Percentiles rank a stretch among this genome's conserved stretches.
These are phyloP conservation scores for Aethionema arabicum DNA, from an alignment of 345 rosid genomes.

Conservation along the genomic window DNA sequence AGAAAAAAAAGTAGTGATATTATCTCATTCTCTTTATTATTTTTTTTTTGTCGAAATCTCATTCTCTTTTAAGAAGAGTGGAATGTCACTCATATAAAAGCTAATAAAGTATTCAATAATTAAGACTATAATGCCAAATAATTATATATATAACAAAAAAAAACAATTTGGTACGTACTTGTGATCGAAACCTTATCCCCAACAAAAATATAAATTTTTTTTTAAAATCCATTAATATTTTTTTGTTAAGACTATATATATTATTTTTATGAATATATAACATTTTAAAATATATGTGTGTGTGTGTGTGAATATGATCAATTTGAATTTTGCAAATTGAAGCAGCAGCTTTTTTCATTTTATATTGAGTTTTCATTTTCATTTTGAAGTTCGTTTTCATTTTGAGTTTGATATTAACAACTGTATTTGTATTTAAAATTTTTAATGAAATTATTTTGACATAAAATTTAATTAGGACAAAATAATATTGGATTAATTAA, in stretches of 20 bases:
- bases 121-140: conserved; percentile 29
- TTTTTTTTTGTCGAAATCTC: not conserved
- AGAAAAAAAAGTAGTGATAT: conserved; percentile 25
- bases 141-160: conserved; percentile 3
- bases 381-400: not conserved
- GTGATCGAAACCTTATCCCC: conserved; percentile 23
- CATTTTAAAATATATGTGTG: too few relatives aligned
- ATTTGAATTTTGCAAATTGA: conserved; percentile 17
- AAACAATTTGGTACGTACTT: conserved; percentile 17
- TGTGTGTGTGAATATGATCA: conserved; percentile 9
- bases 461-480: too few relatives aligned
- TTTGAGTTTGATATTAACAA: not conserved
- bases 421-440: too few relatives aligned
- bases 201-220: conserved; percentile 1
- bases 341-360: not conserved
- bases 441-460: too few relatives aligned
- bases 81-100: conserved; percentile 29
- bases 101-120: conserved; percentile 35
- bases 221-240: not conserved
- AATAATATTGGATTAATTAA: too few relatives aligned
- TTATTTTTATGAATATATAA: too few relatives aligned
- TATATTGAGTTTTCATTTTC: not conserved
- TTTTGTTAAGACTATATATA: not conserved
- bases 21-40: conserved; percentile 16
- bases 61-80: conserved; percentile 35